A percentile compares a stretch with the other conserved stretches of the same genome.
These are phyloP conservation scores for Kalmusia sp. DNA, from an alignment of 2,329 filamentous ascomycete genomes.

Conservation along the genomic window DNA sequence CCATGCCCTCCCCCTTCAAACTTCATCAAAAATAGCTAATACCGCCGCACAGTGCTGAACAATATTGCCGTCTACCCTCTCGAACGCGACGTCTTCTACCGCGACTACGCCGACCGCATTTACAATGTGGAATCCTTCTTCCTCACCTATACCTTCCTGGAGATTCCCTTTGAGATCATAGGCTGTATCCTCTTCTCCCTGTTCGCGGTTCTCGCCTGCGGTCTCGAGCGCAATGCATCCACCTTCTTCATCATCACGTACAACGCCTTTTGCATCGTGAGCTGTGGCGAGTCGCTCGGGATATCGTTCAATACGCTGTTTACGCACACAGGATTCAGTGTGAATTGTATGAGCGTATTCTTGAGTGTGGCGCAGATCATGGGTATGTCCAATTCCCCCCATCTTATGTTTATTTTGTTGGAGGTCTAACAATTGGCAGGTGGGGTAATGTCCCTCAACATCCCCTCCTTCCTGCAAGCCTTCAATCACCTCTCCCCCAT, in stretches of 20 bases:
- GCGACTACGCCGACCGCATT: constrained; percentile 75
- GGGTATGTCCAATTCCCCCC: constrained; percentile 41
- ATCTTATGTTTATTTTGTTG: neutral
- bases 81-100: constrained; percentile 78
- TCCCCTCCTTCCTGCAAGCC: constrained; percentile 69
- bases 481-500: constrained; percentile 77
- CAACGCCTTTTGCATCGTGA: constrained; percentile 75
- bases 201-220: constrained; percentile 69
- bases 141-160: constrained; percentile 71
- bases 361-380: constrained; percentile 75
- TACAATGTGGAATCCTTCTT: constrained; percentile 77
- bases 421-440: constrained; percentile 30
- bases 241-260: constrained; percentile 74
- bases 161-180: constrained; percentile 74
- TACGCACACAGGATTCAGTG: constrained; percentile 75
- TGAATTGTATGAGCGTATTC: constrained; percentile 74
- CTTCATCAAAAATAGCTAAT: constrained; percentile 3
- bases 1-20: neutral
- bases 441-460: constrained; percentile 73
- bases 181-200: constrained; percentile 71
- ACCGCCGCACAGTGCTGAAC: constrained; percentile 63
- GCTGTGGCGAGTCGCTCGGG: constrained; percentile 76
- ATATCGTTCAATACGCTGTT: constrained; percentile 84
- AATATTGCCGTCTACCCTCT: constrained; percentile 77
- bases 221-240: constrained; percentile 66